These are phyloP conservation scores for Phytophthora citrophthora DNA, from an alignment of 352 stramenopile species.

Conservation along the genomic window DNA sequence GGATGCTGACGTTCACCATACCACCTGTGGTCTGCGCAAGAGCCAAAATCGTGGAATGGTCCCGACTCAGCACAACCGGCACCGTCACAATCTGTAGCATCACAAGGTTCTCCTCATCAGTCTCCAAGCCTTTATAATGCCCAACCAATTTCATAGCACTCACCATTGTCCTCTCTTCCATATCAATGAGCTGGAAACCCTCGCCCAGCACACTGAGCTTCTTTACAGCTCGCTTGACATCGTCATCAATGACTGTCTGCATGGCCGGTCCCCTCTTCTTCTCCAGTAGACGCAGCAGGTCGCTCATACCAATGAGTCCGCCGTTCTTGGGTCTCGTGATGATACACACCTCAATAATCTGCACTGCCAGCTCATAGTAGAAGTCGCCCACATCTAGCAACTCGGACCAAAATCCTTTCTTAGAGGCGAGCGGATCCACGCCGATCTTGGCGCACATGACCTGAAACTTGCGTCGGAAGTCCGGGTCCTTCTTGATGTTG, in stretches of 20 bases:
- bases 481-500: constrained; percentile 95
- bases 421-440: constrained; percentile 97
- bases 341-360: constrained; percentile 98
- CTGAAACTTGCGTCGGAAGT: constrained; percentile 95
- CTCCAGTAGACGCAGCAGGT: constrained; percentile 72
- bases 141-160: not conserved
- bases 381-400: constrained; percentile 98
- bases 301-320: constrained; percentile 81
- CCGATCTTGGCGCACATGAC: constrained; percentile 97
- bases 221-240: constrained; percentile 94
- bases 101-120: not conserved
- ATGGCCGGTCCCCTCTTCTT: constrained; percentile 71
- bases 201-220: constrained; percentile 95
- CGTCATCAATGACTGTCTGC: constrained; percentile 90
- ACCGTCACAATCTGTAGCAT: constrained; percentile 91
- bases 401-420: constrained; percentile 98
- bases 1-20: constrained; percentile 88
- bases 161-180: constrained; percentile 93
- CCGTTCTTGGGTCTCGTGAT: constrained; percentile 91
- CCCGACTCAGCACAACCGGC: constrained; percentile 94
- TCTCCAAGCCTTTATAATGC: not conserved
- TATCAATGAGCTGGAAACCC: constrained; percentile 94
- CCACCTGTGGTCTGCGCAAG: constrained; percentile 89
- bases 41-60: constrained; percentile 94
- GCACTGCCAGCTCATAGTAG: constrained; percentile 99